Evolutionary conservation across 257 asterid genomes (phyloP), one percentile per base, ranked within the genome.

Genomic region (Forsythia suspensa): DNA sequence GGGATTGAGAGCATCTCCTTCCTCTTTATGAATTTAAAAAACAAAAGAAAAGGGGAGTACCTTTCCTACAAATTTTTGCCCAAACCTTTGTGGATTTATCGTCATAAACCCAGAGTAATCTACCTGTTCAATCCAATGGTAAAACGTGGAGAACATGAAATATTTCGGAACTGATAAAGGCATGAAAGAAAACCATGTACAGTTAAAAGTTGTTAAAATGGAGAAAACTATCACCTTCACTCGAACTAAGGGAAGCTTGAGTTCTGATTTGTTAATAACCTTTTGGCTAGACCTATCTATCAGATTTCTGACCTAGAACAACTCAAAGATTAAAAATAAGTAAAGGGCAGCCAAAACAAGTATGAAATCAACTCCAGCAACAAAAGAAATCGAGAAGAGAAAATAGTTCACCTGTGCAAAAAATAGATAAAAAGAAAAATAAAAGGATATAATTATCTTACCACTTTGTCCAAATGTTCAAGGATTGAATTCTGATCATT

Each of bases 51-150:
- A 44, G 42, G 48, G 66, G 29, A 70, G 39, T 87, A 95, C 99
- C 98, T 95, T 95, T 40, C 99, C 99, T 37, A 95, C 99, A 82
- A 91, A 95, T 70, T 95, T 95, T 85, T 95, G 99, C 74, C 98
- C 99, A 71, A 95, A 93, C 76, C 93, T 87, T 85, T 95, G 99
- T 67, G 99, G 98, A 85, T 96, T 96, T 86, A 96, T 96, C 7
- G 99, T 93, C 98, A 93, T 96, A 84, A 90, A 94, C 52, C 98
- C 99, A 75, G 99, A 94, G 85, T 96, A 96, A 88, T 96, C 99
- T 44, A 96, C 99, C 99, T 96, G 87, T 63, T 73, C 72, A 75
- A 86, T 89, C 77, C 48, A 71, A 68, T 67, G 85, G 78, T 44
- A 78, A 78, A 67, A 80, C 75, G 59, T 51, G 20, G 77, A 61